phyloP scores from a whole-genome alignment of 345 rosid genomes.

The Cochlearia excelsa region DNA sequence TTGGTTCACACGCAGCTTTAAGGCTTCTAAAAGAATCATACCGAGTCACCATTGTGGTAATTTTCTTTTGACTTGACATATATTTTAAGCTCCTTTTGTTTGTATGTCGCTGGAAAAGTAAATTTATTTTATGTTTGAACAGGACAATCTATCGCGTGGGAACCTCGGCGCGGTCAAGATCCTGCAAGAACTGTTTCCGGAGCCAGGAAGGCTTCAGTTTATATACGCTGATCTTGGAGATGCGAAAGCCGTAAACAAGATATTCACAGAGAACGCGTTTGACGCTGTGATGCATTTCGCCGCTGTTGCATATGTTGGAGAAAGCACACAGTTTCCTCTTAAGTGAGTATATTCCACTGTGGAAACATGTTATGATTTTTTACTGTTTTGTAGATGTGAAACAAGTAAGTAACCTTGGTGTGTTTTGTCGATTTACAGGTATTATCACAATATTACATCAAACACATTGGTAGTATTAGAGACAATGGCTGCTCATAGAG shows the following conservation, averaged over 20 bases:
- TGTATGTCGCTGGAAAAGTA: neutral
- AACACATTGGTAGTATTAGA: conserved; percentile 57
- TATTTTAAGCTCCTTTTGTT: neutral
- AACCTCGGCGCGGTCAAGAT: conserved; percentile 60
- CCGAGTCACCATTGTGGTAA: conserved; percentile 70
- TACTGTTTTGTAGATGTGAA: conserved; percentile 12
- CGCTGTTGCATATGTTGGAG: conserved; percentile 48
- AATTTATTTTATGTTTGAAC: conserved; percentile 5
- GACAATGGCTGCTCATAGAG: conserved; percentile 56
- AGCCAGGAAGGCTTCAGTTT: conserved; percentile 66
- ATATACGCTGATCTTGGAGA: conserved; percentile 64
- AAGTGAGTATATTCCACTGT: conserved; percentile 36
- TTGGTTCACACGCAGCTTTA: conserved; percentile 73
- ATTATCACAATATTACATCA: conserved; percentile 65
- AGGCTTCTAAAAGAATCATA: conserved; percentile 62
- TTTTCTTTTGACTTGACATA: conserved; percentile 5
- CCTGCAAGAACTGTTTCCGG: conserved; percentile 52
- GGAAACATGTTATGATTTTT: neutral
- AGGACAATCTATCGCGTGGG: conserved; percentile 74
- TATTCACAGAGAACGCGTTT: conserved; percentile 55
- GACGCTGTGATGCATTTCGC: conserved; percentile 68
- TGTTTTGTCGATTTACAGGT: conserved; percentile 37
- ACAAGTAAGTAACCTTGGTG: conserved; percentile 10
- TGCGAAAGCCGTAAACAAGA: conserved; percentile 50
- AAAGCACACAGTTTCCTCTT: conserved; percentile 41